Evolutionary conservation across 1,139 yeast species (phyloP), one percentile per base, ranked within the genome.

Genomic region (Suhomyces chickasaworum): DNA sequence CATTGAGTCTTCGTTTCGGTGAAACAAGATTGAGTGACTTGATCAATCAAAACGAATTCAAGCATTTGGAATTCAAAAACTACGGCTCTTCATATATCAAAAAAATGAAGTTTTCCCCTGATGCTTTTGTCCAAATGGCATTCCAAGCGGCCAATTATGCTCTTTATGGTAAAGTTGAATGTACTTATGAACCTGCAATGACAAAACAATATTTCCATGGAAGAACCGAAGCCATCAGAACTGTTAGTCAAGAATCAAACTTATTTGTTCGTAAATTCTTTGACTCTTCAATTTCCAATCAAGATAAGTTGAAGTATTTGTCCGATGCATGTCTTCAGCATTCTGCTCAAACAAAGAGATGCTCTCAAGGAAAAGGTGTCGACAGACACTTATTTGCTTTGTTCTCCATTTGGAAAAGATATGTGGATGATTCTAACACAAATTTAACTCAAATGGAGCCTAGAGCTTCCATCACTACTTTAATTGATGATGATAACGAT

Each of bases 181-280:
- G 95, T 56, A 89, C 96, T 12, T 90, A 90, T 65, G 97, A 90
- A 68, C 97, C 97, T 3, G 96, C 96, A 10, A 90, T 90, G 97
- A 90, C 97, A 2, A 90, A 90, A 64, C 75, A 75, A 49, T 90
- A 84, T 61, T 78, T 84, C 54, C 96, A 90, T 63, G 97, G 97
- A 13, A 78, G 97, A 62, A 90, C 97, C 0, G 97, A 90, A 66
- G 96, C 97, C 4, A 83, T 90, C 45, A 77, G 97, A 56, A 80
- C 95, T 0, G 97, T 89, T 2, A 83, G 95, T 10, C 76, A 80
- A 53, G 90, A 89, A 60, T 86, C 95, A 1, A 87, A 86, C 60
- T 75, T 80, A 42, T 90, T 89, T 70, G 96, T 89, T 22, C 81
- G 96, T 50, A 86, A 88, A 56, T 86, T 90, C 63, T 87, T 91